Percentiles rank a stretch among this genome's conserved stretches.
Conservation (phyloP, 805 yeast genomes). For the Metschnikowia orientalis region DNA sequence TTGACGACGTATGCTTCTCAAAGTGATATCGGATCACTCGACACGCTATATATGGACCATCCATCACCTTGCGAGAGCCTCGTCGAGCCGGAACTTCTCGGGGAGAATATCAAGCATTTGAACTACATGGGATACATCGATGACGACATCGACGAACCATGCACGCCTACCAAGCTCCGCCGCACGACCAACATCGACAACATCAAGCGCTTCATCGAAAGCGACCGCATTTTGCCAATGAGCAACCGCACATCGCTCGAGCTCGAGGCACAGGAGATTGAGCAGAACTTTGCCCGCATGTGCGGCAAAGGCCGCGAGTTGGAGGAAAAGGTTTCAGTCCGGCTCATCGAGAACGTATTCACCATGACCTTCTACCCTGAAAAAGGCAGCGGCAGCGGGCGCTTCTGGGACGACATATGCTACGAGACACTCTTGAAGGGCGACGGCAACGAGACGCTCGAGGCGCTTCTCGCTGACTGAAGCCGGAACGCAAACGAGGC, state of each 20-base stretch:
- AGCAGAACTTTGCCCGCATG: slow-evolving; percentile 4
- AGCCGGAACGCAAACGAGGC: too few relatives aligned
- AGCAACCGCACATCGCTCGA: slow-evolving; percentile 15
- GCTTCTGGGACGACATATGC: slow-evolving; percentile 17
- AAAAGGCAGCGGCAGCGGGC: slow-evolving; percentile 1
- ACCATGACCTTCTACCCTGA: slow-evolving; percentile 13
- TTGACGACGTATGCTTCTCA: slow-evolving; percentile 10
- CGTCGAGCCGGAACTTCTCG: neutral
- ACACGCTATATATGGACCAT: slow-evolving; percentile 8
- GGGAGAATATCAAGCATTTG: slow-evolving; percentile 3
- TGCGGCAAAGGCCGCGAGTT: neutral
- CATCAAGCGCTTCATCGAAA: slow-evolving; percentile 9
- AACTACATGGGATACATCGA: slow-evolving; percentile 7
- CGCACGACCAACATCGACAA: slow-evolving; percentile 14
- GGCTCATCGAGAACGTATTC: slow-evolving; percentile 16
- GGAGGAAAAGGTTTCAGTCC: slow-evolving; percentile 8
- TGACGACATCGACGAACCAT: slow-evolving; percentile 8
- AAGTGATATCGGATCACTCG: slow-evolving; percentile 10
- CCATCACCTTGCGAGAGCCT: slow-evolving; percentile 3
- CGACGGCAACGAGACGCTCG: slow-evolving; percentile 11
- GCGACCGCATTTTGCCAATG: slow-evolving; percentile 12
- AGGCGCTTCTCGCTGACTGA: too few relatives aligned
- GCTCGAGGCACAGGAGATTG: slow-evolving; percentile 15
- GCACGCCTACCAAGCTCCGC: slow-evolving; percentile 8
- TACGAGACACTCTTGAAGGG: slow-evolving; percentile 8